phyloP scores from a whole-genome alignment of 2,329 filamentous ascomycete genomes.

The Alternaria metachromatica region DNA sequence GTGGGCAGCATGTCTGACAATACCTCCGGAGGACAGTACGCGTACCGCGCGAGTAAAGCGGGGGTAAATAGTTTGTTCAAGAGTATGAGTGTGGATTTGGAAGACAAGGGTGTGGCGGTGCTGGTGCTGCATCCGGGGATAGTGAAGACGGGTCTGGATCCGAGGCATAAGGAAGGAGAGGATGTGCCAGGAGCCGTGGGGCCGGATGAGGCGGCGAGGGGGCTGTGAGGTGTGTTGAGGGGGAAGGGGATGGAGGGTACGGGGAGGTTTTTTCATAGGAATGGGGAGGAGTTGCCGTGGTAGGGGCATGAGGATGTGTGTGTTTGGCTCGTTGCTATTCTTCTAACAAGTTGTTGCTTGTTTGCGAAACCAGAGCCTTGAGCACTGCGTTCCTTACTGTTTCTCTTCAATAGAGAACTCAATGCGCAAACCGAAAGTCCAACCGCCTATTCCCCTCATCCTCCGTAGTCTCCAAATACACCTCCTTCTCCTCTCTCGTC shows the following conservation, averaged over 20 bases:
- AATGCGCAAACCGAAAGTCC: constrained; percentile 18
- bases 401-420: too few relatives aligned
- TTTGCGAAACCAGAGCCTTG: too few relatives aligned
- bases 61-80: constrained; percentile 56
- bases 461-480: constrained; percentile 44
- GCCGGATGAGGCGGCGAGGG: constrained; percentile 54
- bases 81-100: constrained; percentile 53
- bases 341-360: too few relatives aligned
- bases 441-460: constrained; percentile 49
- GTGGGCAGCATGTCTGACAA: constrained; percentile 56
- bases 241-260: constrained; percentile 51
- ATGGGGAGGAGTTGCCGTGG: constrained; percentile 54
- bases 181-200: constrained; percentile 49
- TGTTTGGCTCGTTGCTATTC: too few relatives aligned
- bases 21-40: constrained; percentile 51
- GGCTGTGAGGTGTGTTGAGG: constrained; percentile 52
- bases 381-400: too few relatives aligned
- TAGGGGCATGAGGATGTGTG: too few relatives aligned
- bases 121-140: constrained; percentile 54
- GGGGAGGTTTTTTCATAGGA: constrained; percentile 55
- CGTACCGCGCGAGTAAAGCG: constrained; percentile 55
- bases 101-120: constrained; percentile 49
- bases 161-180: constrained; percentile 35
- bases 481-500: constrained; percentile 44
- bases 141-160: constrained; percentile 43